Base-by-base conservation (phyloP, 495 filamentous ascomycete genomes). In the Penicillium daleae region DNA sequence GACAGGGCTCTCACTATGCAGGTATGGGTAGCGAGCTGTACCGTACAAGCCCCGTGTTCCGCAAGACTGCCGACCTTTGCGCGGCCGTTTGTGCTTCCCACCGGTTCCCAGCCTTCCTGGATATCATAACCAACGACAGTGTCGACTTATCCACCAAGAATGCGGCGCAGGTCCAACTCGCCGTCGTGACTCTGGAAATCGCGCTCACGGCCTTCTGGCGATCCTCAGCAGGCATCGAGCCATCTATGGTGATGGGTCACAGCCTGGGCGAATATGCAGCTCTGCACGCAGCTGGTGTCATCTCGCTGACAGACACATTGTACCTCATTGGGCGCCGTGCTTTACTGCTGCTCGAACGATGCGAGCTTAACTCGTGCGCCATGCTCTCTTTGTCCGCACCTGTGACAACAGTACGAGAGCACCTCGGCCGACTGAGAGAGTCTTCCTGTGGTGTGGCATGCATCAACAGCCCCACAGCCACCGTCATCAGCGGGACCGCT, bases 401-500 rank as follows among this genome's bases (percentile, higher is more conserved):
- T 10, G 33, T 35, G 6, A 12, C 33, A 35, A 13, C 46, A 27
- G 46, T 50, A 6, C 21, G 21, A 13, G 26, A 26, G 46, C n/a
- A n/a, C 46, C 22, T 22, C 12, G 46, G 6, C 21, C 12, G 21
- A 6, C 21, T 50, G 1, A 9, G 21, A 9, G 46, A 50, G 4
- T 27, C 46, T 26, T 4, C 19, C 5, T 50, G 46, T 21, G 46
- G 21, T 4, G 21, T 50, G 12, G 46, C 46, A 4, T 50, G 46
- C 46, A 26, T 50, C 22, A 50, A 50, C 46, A 15, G 46, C n/a
- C 46, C 46, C n/a, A 50, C 4, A 6, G n/a, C 46, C 46, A 50
- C 46, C 26, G 46, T 50, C 17, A 26, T 50, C 22, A 50, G 46
- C 17, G 46, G 46, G 5, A 15, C 22, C 9, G 21, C 21, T 12